Percentiles rank a stretch among this genome's conserved stretches.
These are phyloP conservation scores for Daldinia vernicosa DNA, from an alignment of 495 filamentous ascomycete species.

Conservation along the genomic window DNA sequence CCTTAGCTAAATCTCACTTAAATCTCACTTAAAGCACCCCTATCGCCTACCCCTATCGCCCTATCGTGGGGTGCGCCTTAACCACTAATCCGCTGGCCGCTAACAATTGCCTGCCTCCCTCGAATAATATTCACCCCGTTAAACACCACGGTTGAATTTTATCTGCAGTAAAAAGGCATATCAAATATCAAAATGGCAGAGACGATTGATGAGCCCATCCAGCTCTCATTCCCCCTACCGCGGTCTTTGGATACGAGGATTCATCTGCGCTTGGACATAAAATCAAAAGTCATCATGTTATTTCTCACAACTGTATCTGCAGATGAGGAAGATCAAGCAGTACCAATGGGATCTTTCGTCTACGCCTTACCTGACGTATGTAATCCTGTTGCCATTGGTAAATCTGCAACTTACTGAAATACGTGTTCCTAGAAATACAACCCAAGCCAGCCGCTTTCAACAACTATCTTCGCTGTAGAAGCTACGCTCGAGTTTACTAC, in stretches of 20 bases:
- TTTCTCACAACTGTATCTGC: slow-evolving; percentile 78
- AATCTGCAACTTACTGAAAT: slow-evolving; percentile 14
- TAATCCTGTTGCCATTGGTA: slow-evolving; percentile 13
- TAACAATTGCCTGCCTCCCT: neutral
- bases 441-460: slow-evolving; percentile 72
- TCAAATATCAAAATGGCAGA: slow-evolving; percentile 39
- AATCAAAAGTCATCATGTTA: slow-evolving; percentile 70
- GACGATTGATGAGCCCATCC: slow-evolving; percentile 51
- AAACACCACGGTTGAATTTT: neutral
- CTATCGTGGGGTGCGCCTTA: neutral
- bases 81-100: neutral
- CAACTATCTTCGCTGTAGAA: slow-evolving; percentile 77
- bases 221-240: slow-evolving; percentile 82
- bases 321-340: slow-evolving; percentile 61
- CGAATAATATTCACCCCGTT: neutral
- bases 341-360: slow-evolving; percentile 83
- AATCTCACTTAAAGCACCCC: no score
- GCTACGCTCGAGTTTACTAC: slow-evolving; percentile 85
- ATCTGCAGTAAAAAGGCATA: neutral
- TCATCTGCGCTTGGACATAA: slow-evolving; percentile 77
- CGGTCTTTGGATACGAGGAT: slow-evolving; percentile 78
- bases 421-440: slow-evolving; percentile 58
- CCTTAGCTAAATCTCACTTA: neutral
- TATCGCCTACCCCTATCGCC: neutral
- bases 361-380: slow-evolving; percentile 90